Conservation (phyloP, 768 basidiomycete genomes). For the Leccinum olivaceopallidum region DNA sequence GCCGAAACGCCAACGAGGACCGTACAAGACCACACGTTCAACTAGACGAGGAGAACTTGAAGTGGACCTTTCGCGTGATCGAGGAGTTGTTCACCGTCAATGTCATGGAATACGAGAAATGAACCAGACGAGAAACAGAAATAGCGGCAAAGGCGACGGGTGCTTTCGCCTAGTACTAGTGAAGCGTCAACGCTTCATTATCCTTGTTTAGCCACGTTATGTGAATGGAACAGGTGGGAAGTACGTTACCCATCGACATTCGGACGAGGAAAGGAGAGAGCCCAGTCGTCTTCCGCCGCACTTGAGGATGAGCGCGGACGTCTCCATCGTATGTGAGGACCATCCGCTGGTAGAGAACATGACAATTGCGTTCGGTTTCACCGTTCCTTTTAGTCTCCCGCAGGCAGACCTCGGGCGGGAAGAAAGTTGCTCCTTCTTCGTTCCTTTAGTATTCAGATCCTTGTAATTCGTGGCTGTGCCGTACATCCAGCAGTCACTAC, state of each 20-base stretch:
- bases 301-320: constrained; percentile 17
- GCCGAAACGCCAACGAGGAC: constrained; percentile 68
- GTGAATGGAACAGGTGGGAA: not conserved
- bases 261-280: constrained; percentile 70
- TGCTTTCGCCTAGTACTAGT: constrained; percentile 59
- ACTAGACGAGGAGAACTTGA: constrained; percentile 39
- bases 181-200: constrained; percentile 72
- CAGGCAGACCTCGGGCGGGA: too few species aligned
- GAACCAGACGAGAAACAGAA: constrained; percentile 76
- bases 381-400: not conserved
- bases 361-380: not conserved
- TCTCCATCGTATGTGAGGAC: constrained; percentile 26
- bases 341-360: not conserved
- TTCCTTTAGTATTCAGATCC: too few species aligned
- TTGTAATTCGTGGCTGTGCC: too few species aligned
- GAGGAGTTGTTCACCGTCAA: constrained; percentile 58
- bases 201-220: constrained; percentile 4
- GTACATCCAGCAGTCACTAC: too few species aligned
- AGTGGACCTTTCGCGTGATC: not conserved
- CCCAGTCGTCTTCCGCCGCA: constrained; percentile 51
- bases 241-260: constrained; percentile 80
- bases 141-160: constrained; percentile 82
- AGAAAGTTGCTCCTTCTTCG: too few species aligned
- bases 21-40: constrained; percentile 91
- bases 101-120: constrained; percentile 88